Conservation (phyloP, 495 filamentous ascomycete genomes). For the Pseudoneurospora amorphoporcata region DNA sequence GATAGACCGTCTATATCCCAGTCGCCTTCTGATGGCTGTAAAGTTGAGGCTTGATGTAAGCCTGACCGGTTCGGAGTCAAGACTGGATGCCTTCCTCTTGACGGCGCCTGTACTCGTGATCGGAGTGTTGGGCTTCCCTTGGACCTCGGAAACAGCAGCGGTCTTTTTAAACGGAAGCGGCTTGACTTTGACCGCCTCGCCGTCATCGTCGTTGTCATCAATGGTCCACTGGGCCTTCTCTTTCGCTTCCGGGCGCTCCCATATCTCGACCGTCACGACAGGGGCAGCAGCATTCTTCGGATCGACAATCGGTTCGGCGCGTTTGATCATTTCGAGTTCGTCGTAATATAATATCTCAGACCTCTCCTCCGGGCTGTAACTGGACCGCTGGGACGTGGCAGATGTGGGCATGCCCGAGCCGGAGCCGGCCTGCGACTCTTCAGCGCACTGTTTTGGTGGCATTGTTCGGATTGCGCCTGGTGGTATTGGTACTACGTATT, state of each 20-base stretch:
- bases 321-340: slow-evolving; percentile 4
- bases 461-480: neutral
- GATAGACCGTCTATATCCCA: neutral
- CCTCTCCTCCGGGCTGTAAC: neutral
- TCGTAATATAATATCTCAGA: neutral
- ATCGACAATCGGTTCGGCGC: neutral
- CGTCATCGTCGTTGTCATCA: neutral
- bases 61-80: neutral
- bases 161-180: neutral
- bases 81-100: neutral
- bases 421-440: neutral
- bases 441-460: neutral
- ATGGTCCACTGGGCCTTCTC: too few species aligned
- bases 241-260: neutral
- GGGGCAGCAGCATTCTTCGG: neutral
- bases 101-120: neutral
- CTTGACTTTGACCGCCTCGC: neutral
- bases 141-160: neutral
- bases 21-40: neutral
- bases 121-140: neutral
- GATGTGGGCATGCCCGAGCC: neutral
- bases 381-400: neutral
- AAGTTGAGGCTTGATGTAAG: neutral
- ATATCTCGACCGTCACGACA: neutral
- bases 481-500: neutral